Conservation (phyloP, 129 eudicot species). For the carrot (Daucus carota) region DNA sequence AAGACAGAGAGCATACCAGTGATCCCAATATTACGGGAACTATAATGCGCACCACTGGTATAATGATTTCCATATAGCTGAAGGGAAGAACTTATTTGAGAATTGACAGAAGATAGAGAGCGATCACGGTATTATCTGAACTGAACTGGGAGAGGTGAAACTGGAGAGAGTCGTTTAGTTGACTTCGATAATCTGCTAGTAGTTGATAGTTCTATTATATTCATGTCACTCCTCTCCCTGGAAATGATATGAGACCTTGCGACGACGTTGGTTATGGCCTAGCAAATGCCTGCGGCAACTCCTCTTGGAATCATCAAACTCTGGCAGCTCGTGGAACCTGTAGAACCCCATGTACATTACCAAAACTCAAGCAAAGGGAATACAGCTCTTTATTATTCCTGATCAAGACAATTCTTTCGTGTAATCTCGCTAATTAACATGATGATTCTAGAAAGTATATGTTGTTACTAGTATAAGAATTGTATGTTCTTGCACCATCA, state of each 20-base stretch:
- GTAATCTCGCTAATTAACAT: not conserved
- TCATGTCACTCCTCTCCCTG: not conserved
- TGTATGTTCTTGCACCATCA: not conserved
- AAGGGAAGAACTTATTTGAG: not conserved
- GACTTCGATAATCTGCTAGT: not conserved
- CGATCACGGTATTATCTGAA: not conserved
- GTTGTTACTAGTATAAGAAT: not conserved
- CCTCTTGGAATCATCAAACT: slow-evolving; percentile 7
- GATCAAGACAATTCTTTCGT: not conserved
- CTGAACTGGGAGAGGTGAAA: not conserved
- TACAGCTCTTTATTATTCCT: not conserved
- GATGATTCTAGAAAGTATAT: not conserved
- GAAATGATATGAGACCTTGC: not conserved
- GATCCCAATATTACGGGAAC: not conserved
- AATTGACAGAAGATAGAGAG: slow-evolving; percentile 9
- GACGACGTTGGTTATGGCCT: not conserved
- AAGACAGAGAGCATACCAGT: slow-evolving; percentile 4
- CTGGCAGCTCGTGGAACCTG: slow-evolving; percentile 1
- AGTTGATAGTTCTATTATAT: not conserved
- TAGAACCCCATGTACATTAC: not conserved
- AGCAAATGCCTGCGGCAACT: slow-evolving; percentile 7
- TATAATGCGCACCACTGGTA: not conserved
- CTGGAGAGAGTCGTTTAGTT: not conserved
- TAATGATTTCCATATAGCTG: not conserved
- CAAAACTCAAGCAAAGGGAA: not conserved